Evolutionary conservation across 2,329 filamentous ascomycete genomes (phyloP), one percentile per base, ranked within the genome.

Genomic region (Trichocomaceae sp.): DNA sequence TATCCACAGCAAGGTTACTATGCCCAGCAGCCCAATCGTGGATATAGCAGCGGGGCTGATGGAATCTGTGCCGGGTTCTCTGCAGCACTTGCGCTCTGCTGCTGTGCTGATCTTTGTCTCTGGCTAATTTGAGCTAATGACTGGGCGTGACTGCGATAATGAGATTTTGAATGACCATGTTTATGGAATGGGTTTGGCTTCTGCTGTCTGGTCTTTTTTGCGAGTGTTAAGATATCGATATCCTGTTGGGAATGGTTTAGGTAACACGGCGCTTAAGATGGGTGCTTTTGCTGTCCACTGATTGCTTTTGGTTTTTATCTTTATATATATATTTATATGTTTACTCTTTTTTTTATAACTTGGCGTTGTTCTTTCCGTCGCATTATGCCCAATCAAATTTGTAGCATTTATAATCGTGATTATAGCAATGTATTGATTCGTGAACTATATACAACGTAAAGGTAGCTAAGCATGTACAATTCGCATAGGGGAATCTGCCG

Each of bases 51-150:
- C 10, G 22, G 56, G 12, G 62, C 60, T 5, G 61, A 52, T 8
- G 75, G 75, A 2, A 69, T 75, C 31, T 78, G 76, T 53, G 75
- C 75, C 1, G 76, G 75, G 63, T 66, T 78, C 15, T 62, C 76
- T 60, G 75, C 72, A 47, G 75, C 72, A 17, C 52, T 77, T 54
- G 75, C 76, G 8, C 77, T 75, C 59, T 78, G 76, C 61, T 78
- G 76, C 62, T 78, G 76, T 26, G 54, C 50, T n/a, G 54, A 56
- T 46, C 44, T 64, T 69, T 78, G 66, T 7, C 20, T 47, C n/a
- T 51, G 44, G 6, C 29, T 55, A 3, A 13, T 56, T 8, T 51
- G 37, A 49, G 45, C 12, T 12, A n/a, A 22, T 31, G 20, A 22
- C 29, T 23, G 17, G 23, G 15, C 15, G n/a, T 7, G 35, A 39